Conservation (phyloP, 257 asterid genomes). For the Linderniella brevidens region DNA sequence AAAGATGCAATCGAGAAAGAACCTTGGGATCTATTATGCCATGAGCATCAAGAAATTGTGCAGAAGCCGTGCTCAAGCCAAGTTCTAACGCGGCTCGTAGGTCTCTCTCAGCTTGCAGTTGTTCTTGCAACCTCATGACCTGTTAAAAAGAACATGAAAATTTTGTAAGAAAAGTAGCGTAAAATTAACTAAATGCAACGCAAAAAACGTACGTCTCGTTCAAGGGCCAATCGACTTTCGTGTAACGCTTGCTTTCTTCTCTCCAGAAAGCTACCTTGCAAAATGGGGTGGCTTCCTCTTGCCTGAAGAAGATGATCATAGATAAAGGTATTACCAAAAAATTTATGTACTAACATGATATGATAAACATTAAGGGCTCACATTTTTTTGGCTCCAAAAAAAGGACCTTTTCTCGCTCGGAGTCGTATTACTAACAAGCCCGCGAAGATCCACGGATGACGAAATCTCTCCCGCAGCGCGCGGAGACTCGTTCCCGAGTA, state of each 20-base stretch:
- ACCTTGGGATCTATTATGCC: slow-evolving; percentile 86
- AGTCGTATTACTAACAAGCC: too few relatives aligned
- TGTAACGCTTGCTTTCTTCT: slow-evolving; percentile 95
- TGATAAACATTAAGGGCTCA: background rate
- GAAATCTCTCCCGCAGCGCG: too few relatives aligned
- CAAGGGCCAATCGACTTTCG: slow-evolving; percentile 90
- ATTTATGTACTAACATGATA: background rate
- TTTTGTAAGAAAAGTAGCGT: background rate
- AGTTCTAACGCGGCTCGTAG: slow-evolving; percentile 85
- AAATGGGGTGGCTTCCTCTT: slow-evolving; percentile 85
- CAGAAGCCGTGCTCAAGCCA: slow-evolving; percentile 94
- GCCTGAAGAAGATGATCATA: slow-evolving; percentile 33
- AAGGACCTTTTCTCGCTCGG: too few relatives aligned
- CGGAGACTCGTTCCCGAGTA: slow-evolving; percentile 74
- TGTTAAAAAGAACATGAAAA: slow-evolving; percentile 7
- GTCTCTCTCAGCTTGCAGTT: slow-evolving; percentile 95
- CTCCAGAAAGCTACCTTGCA: slow-evolving; percentile 97
- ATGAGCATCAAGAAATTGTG: slow-evolving; percentile 68
- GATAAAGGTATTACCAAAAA: background rate
- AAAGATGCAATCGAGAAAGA: slow-evolving; percentile 5
- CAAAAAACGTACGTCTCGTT: slow-evolving; percentile 67
- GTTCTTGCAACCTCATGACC: slow-evolving; percentile 96
- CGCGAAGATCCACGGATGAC: too few relatives aligned
- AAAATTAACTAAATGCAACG: background rate
- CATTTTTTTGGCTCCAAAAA: too few relatives aligned